These are phyloP conservation scores for Camptophora hylomeconis DNA, from an alignment of 2,329 filamentous ascomycete genomes.

Conservation along the genomic window DNA sequence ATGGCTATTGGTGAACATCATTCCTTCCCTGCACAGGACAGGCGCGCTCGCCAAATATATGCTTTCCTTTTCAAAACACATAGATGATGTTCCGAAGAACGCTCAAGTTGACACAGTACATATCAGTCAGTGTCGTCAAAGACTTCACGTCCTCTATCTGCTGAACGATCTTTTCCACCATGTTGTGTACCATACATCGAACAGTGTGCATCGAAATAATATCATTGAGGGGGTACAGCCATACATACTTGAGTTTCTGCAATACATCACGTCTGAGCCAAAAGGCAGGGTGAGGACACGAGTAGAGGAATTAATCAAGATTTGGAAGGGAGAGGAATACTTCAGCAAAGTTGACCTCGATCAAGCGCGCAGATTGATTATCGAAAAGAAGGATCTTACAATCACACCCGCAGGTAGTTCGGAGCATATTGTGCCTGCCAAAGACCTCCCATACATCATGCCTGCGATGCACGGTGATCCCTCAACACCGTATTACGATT, in stretches of 20 bases:
- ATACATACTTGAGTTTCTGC: conserved; percentile 49
- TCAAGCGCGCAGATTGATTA: conserved; percentile 4
- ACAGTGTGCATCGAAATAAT: conserved; percentile 24
- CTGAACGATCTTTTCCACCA: conserved; percentile 69
- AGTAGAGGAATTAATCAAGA: conserved; percentile 47
- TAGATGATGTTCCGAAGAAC: conserved; percentile 23
- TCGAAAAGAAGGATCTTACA: conserved; percentile 13
- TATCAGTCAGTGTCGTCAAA: conserved; percentile 47
- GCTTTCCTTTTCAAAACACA: conserved; percentile 52
- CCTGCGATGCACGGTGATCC: conserved; percentile 66
- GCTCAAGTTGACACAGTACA: no score
- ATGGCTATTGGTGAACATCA: conserved; percentile 66
- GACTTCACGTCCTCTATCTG: conserved; percentile 65
- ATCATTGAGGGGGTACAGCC: conserved; percentile 47
- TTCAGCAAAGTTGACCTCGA: conserved; percentile 31
- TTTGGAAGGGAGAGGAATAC: conserved; percentile 60
- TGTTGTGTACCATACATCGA: conserved; percentile 36
- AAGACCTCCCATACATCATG: conserved; percentile 52
- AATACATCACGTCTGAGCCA: conserved; percentile 37
- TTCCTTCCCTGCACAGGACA: conserved; percentile 52
- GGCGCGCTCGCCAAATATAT: conserved; percentile 64
- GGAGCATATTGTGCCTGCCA: no score
- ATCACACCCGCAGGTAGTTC: no score
- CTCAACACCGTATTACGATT: conserved; percentile 62
- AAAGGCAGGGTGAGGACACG: conserved; percentile 55